Base-by-base conservation (phyloP, 129 eudicot genomes). In the Tagetes patula region DNA sequence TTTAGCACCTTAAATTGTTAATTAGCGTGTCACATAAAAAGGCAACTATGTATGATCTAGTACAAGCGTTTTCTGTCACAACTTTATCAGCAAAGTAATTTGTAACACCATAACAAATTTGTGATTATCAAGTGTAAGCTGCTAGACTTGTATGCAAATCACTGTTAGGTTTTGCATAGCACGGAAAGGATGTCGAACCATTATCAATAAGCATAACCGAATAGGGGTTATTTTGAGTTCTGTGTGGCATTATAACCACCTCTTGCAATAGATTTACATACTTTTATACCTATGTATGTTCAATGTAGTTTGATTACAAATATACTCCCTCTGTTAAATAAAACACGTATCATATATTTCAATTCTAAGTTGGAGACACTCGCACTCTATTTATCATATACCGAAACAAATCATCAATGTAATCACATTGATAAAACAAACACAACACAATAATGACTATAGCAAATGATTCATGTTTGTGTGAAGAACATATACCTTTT, bases 401-500 rank as follows among this genome's bases (percentile, higher is more conserved):
- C 27, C 34, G 60, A 54, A 55, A 41, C 4, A 20, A 37, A 55
- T 41, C 60, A n/a, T 66, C 36, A 54, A 40, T 11, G 54, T 59
- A 55, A 7, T 65, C 80, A 48, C 50, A 62, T 49, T 61, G 12
- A 61, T 37, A 20, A 37, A 73, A 1, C 9, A 9, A 65, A 45
- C 12, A 33, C 33, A 73, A 1, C 32, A 42, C 8, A n/a, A 59
- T 6, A 46, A 8, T 9, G 36, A 52, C 0, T 65, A 36, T 13
- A 20, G 27, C 27, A 20, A 43, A 42, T 20, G 71, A 1, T 66
- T 43, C 45, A 65, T 20, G 71, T 30, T 43, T 27, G 31, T 42
- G 39, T 38, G 31, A 59, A 13, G 52, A 20, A n/a, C 10, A 61
- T n/a, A 63, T 4, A 92, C 98, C 96, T 93, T 93, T 75, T 89